A percentile compares a stretch with the other conserved stretches of the same genome.
phyloP scores from a whole-genome alignment of 2,329 filamentous ascomycete species.

The Orbilia javanica region DNA sequence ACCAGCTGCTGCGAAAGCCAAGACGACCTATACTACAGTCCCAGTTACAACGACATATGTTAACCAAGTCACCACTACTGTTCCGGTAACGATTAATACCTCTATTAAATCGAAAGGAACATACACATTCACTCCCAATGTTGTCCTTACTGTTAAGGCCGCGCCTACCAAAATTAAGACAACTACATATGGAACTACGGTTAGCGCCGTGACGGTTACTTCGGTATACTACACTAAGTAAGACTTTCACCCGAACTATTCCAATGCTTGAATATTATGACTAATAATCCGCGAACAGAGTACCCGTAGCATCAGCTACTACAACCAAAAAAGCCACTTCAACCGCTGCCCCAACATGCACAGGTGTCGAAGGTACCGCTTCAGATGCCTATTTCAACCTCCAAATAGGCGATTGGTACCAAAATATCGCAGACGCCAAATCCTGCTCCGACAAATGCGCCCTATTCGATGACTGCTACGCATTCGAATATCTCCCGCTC shows the following conservation, averaged over 20 bases:
- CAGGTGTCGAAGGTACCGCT: constrained; percentile 20
- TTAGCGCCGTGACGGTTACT: constrained; percentile 8
- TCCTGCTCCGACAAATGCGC: constrained; percentile 34
- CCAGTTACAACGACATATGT: constrained; percentile 26
- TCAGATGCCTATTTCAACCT: constrained; percentile 38
- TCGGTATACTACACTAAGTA: constrained; percentile 27
- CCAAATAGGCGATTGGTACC: constrained; percentile 42
- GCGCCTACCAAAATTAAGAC: constrained; percentile 34
- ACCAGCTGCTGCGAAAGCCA: constrained; percentile 15
- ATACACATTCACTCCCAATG: constrained; percentile 34
- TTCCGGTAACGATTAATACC: constrained; percentile 32
- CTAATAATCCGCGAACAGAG: not conserved
- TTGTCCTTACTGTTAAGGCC: constrained; percentile 25
- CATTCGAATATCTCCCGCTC: constrained; percentile 32
- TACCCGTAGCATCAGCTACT: not conserved
- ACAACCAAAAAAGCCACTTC: not conserved
- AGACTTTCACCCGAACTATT: not conserved
- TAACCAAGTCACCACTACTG: constrained; percentile 23
- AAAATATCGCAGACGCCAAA: constrained; percentile 31
- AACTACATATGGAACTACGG: constrained; percentile 26
- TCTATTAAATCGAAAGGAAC: constrained; percentile 31
- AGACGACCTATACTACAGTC: constrained; percentile 30
- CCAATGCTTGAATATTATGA: not conserved
- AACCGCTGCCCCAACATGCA: not conserved
- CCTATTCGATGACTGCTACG: constrained; percentile 26